Conservation (phyloP, 108 stramenopile genomes). For the Mayamaea pseudoterrestris region DNA sequence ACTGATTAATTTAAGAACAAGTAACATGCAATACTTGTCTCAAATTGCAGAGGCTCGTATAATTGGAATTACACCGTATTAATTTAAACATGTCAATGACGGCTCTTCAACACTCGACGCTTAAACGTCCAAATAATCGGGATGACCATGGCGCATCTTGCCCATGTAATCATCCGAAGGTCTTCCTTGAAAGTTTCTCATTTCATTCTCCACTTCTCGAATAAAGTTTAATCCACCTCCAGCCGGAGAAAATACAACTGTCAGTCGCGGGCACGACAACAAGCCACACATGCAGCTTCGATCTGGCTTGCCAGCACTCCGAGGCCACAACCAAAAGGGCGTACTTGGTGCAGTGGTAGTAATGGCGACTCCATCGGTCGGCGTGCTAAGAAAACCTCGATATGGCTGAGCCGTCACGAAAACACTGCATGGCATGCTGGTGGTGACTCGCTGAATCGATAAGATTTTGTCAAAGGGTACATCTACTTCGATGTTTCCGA, state of each 20-base stretch:
- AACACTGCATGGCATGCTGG: constrained; percentile 21
- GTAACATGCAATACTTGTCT: too few relatives aligned
- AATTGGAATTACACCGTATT: too few relatives aligned
- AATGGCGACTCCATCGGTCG: constrained; percentile 68
- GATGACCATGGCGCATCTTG: background rate
- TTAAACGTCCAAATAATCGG: constrained; percentile 11
- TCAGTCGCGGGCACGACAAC: constrained; percentile 60
- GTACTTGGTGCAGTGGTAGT: constrained; percentile 71
- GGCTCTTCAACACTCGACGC: background rate
- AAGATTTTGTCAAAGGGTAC: constrained; percentile 80
- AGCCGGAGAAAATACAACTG: constrained; percentile 67
- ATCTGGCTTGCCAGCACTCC: constrained; percentile 73
- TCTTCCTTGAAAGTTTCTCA: constrained; percentile 37
- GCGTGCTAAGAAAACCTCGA: constrained; percentile 55
- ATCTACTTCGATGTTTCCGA: constrained; percentile 78
- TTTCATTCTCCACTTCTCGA: constrained; percentile 71
- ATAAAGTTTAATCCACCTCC: constrained; percentile 67
- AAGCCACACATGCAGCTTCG: constrained; percentile 50
- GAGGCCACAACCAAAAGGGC: constrained; percentile 81
- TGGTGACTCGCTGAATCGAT: constrained; percentile 33
- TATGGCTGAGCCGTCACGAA: constrained; percentile 45
- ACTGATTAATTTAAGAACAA: too few relatives aligned
- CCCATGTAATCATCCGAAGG: too few relatives aligned
- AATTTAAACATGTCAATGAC: too few relatives aligned
- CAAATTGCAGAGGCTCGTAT: too few relatives aligned